These are phyloP conservation scores for Mortierella hygrophila DNA, from an alignment of 192 early-diverging fungal genomes.

Conservation along the genomic window DNA sequence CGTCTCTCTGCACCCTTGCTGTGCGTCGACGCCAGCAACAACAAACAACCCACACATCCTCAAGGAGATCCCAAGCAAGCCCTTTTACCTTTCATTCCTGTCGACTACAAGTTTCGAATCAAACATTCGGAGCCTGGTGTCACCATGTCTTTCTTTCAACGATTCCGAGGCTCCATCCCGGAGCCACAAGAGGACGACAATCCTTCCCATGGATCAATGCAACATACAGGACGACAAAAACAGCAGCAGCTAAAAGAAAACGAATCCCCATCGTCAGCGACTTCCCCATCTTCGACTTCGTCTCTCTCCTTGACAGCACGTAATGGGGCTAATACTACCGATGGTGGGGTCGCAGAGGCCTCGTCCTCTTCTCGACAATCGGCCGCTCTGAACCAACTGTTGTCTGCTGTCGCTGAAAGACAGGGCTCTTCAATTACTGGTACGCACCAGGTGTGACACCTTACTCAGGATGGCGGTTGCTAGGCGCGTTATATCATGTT, in stretches of 20 bases:
- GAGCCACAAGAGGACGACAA: background rate
- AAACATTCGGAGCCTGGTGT: background rate
- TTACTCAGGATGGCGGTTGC: background rate
- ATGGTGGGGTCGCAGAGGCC: too few relatives aligned
- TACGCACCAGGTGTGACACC: too few relatives aligned
- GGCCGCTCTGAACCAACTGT: background rate
- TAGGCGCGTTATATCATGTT: background rate
- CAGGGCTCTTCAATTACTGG: too few relatives aligned
- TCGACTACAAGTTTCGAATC: background rate
- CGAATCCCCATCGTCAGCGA: background rate
- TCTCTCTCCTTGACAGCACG: background rate
- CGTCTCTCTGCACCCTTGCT: too few relatives aligned
- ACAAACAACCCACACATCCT: too few relatives aligned
- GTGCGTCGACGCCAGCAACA: too few relatives aligned
- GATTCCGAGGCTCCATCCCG: background rate
- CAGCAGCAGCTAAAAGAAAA: background rate
- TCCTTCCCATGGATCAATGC: background rate
- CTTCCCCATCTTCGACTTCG: background rate
- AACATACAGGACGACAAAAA: background rate
- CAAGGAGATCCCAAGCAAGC: too few relatives aligned
- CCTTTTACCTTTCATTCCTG: too few relatives aligned
- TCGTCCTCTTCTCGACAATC: too few relatives aligned
- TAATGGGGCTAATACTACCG: background rate
- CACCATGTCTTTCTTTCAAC: background rate
- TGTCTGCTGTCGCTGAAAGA: background rate